phyloP scores from a whole-genome alignment of 192 early-diverging fungal species.

The Backusella psychrophila region DNA sequence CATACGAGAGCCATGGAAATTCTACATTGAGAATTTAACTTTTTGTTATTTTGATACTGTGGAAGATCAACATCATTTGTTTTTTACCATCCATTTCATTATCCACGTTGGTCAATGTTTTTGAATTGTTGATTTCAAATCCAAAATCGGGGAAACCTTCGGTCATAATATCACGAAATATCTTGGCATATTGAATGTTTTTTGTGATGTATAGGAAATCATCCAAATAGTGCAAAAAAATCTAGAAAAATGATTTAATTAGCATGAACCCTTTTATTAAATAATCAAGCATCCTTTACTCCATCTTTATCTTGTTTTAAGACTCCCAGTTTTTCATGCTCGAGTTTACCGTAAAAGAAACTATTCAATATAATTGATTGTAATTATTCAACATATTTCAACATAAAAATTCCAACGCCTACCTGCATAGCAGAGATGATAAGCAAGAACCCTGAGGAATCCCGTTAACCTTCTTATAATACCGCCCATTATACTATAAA shows the following conservation, averaged over 20 bases:
- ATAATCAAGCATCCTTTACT: neutral
- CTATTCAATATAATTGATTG: neutral
- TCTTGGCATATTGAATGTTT: neutral
- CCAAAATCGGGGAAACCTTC: neutral
- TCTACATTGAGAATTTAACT: neutral
- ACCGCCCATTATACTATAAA: neutral
- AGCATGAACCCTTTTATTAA: too few species aligned
- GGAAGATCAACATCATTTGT: neutral
- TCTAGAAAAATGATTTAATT: neutral
- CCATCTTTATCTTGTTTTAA: neutral
- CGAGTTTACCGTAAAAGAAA: neutral
- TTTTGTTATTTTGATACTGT: neutral
- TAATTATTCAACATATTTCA: neutral
- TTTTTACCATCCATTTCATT: neutral
- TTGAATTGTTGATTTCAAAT: neutral
- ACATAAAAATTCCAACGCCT: neutral
- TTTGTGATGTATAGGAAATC: conserved; percentile 15
- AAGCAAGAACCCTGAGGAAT: neutral
- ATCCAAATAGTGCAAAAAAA: neutral
- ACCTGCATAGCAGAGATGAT: conserved; percentile 7
- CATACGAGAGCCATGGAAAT: neutral
- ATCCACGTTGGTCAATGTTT: neutral
- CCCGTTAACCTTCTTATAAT: neutral
- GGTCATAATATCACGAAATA: neutral
- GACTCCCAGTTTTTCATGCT: neutral